Evolutionary conservation across 2,329 filamentous ascomycete genomes (phyloP).

Genomic region (Hymenoscyphus occultus): DNA sequence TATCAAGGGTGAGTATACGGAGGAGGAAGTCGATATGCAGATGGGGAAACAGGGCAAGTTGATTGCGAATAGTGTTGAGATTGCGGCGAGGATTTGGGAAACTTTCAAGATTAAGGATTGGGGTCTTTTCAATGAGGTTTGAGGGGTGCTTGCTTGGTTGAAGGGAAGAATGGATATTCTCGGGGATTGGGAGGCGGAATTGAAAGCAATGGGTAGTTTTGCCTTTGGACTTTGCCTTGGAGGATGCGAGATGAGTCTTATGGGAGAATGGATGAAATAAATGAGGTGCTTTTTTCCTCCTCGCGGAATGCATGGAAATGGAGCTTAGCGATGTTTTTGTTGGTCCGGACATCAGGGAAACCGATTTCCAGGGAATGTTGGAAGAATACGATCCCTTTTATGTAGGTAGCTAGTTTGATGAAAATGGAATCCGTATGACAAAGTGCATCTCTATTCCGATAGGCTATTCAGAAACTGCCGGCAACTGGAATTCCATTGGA

Average conservation of each 20-base stretch:
- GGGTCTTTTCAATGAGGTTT: constrained; percentile 55
- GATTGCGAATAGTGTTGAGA: constrained; percentile 66
- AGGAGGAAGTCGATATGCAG: constrained; percentile 67
- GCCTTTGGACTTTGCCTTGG: background rate
- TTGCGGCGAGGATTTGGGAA: constrained; percentile 65
- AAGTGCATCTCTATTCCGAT: too few species aligned
- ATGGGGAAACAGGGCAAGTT: constrained; percentile 63
- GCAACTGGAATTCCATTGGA: too few species aligned
- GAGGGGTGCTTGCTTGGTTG: constrained; percentile 4
- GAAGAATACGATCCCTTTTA: background rate
- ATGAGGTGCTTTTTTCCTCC: background rate
- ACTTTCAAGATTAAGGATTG: constrained; percentile 79
- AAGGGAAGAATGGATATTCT: background rate
- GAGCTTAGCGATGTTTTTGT: background rate
- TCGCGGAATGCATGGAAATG: background rate
- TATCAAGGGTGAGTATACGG: constrained; percentile 69
- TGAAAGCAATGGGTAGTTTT: background rate
- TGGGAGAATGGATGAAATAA: too few species aligned
- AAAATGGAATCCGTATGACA: background rate
- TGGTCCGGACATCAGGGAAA: background rate
- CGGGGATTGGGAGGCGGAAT: background rate
- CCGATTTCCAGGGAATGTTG: background rate
- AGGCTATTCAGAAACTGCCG: too few species aligned
- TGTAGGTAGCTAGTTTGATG: background rate
- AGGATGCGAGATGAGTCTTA: too few species aligned